phyloP scores from a whole-genome alignment of 192 early-diverging fungal genomes.

The Umbelopsis vinacea region DNA sequence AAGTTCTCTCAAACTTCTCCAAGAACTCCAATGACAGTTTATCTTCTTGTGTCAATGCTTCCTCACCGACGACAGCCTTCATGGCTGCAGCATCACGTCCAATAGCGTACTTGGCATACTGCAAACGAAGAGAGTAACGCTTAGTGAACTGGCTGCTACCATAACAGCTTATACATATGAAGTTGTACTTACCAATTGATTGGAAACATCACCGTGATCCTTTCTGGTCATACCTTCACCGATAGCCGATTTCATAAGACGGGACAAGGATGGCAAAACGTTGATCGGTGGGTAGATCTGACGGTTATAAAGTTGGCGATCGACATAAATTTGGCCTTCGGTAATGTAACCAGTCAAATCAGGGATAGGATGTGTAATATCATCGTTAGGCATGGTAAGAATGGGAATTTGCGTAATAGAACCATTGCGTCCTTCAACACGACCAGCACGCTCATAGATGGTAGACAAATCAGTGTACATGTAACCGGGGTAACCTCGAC shows the following conservation, averaged over 20 bases:
- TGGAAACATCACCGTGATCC: constrained; percentile 99
- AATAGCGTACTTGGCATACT: constrained; percentile 99
- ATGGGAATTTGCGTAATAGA: constrained; percentile 99
- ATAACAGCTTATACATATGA: no score
- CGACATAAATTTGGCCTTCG: constrained; percentile 99
- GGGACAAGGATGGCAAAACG: constrained; percentile 96
- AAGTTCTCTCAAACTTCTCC: constrained; percentile 98
- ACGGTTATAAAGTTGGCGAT: constrained; percentile 97
- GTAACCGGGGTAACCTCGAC: constrained; percentile 99
- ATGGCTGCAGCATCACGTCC: constrained; percentile 98
- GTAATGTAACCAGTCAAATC: constrained; percentile 99
- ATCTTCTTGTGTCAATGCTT: constrained; percentile 97
- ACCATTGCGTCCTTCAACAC: constrained; percentile 96
- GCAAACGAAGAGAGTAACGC: neutral
- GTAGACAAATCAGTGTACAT: constrained; percentile 99
- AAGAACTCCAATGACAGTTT: constrained; percentile 97
- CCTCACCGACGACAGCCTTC: constrained; percentile 99
- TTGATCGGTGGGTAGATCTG: constrained; percentile 99
- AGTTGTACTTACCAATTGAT: constrained; percentile 76
- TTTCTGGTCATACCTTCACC: constrained; percentile 97
- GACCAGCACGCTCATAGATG: constrained; percentile 98
- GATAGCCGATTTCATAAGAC: constrained; percentile 99
- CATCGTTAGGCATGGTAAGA: constrained; percentile 99
- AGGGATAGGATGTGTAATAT: constrained; percentile 99
- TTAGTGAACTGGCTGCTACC: no score